These are phyloP conservation scores for Fusarium pseudonygamai DNA, from an alignment of 2,329 filamentous ascomycete genomes.

Conservation along the genomic window DNA sequence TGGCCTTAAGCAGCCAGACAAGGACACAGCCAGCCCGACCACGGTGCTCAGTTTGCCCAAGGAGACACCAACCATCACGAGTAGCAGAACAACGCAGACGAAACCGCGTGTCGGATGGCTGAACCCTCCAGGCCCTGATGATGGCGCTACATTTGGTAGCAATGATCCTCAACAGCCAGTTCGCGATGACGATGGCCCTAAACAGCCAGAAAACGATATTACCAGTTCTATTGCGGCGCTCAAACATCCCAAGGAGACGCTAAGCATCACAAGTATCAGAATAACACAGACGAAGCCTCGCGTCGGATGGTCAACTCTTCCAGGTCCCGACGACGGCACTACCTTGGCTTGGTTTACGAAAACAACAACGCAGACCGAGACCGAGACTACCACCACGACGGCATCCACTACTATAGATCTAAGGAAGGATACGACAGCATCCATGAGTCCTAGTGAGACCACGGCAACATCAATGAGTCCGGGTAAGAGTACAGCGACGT, in stretches of 20 bases:
- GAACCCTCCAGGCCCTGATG: neutral
- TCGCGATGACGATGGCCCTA: neutral
- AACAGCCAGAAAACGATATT: neutral
- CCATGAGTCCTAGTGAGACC: neutral
- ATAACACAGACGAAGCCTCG: neutral
- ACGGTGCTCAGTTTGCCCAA: neutral
- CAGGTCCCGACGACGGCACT: neutral
- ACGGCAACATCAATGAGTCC: neutral
- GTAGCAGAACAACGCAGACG: neutral
- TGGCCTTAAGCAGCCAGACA: neutral
- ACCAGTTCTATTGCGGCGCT: neutral
- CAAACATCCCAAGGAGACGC: neutral
- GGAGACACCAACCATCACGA: neutral
- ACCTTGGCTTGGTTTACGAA: neutral
- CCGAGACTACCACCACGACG: neutral
- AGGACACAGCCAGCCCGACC: neutral
- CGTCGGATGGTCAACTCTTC: neutral
- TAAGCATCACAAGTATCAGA: neutral
- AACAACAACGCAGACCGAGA: neutral
- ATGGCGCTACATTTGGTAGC: neutral
- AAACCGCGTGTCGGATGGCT: neutral
- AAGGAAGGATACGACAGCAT: neutral
- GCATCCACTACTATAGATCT: neutral
- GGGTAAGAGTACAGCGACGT: neutral
- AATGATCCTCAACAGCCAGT: neutral